Conservation (phyloP, 371 early-diverging fungal species). For the Mucor saturninus region DNA sequence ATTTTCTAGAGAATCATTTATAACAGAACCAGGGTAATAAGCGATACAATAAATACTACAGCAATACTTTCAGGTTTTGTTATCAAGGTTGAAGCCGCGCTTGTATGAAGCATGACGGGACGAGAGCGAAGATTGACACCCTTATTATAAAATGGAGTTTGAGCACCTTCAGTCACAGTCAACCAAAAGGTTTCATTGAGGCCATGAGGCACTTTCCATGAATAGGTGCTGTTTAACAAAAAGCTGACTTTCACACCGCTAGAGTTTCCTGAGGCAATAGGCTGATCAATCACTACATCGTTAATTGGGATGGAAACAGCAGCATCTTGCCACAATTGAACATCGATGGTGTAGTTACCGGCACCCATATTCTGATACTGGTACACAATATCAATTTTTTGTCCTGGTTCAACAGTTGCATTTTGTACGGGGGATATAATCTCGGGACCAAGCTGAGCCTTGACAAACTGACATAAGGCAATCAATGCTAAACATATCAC, state of each 20-base stretch:
- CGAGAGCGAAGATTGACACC: slow-evolving; percentile 25
- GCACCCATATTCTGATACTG: slow-evolving; percentile 33
- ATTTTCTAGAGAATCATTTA: background rate
- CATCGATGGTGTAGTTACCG: slow-evolving; percentile 36
- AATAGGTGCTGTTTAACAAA: slow-evolving; percentile 26
- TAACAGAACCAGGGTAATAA: slow-evolving; percentile 4
- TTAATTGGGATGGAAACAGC: slow-evolving; percentile 20
- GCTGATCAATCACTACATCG: slow-evolving; percentile 22
- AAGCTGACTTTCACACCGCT: slow-evolving; percentile 23
- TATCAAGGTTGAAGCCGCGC: slow-evolving; percentile 13
- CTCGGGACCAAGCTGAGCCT: slow-evolving; percentile 32
- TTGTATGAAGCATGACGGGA: slow-evolving; percentile 34
- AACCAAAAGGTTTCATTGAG: slow-evolving; percentile 34
- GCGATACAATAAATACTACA: background rate
- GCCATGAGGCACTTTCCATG: slow-evolving; percentile 35
- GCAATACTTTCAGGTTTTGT: slow-evolving; percentile 2
- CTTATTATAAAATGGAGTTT: slow-evolving; percentile 12
- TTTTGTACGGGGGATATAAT: slow-evolving; percentile 30
- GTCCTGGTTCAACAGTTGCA: slow-evolving; percentile 26
- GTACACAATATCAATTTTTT: slow-evolving; percentile 30
- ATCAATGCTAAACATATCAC: background rate
- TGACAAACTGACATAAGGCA: background rate
- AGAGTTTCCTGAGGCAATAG: slow-evolving; percentile 31
- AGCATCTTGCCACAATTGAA: slow-evolving; percentile 33
- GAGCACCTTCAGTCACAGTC: slow-evolving; percentile 24